Evolutionary conservation across 768 basidiomycete genomes (phyloP).

Genomic region (Xerocomellus intermedius): DNA sequence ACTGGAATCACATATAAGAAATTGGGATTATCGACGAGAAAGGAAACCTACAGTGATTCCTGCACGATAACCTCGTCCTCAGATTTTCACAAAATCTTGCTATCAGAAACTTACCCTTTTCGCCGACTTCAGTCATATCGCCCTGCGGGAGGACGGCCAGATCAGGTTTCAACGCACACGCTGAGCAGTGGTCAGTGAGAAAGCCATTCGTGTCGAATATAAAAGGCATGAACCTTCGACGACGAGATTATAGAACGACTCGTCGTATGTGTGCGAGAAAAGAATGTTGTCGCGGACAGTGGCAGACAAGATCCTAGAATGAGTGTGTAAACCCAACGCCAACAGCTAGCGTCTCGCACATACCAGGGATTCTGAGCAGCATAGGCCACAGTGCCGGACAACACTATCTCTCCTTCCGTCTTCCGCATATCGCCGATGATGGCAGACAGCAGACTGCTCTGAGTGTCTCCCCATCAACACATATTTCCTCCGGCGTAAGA

Average conservation of each 20-base stretch:
- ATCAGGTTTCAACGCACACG: constrained; percentile 85
- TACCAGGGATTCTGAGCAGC: constrained; percentile 88
- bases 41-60: constrained; percentile 53
- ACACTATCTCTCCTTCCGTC: constrained; percentile 64
- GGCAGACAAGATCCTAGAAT: constrained; percentile 73
- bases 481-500: neutral
- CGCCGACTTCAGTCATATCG: constrained; percentile 83
- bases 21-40: constrained; percentile 2
- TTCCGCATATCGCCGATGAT: constrained; percentile 87
- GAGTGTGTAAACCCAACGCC: neutral
- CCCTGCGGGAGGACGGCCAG: constrained; percentile 76
- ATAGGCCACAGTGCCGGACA: constrained; percentile 76
- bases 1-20: constrained; percentile 35
- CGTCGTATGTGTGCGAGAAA: constrained; percentile 88
- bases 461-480: neutral
- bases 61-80: constrained; percentile 13
- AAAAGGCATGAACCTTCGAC: constrained; percentile 56
- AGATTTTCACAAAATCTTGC: neutral
- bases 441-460: constrained; percentile 76
- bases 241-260: constrained; percentile 77
- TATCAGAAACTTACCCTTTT: constrained; percentile 55
- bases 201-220: neutral
- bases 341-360: constrained; percentile 8
- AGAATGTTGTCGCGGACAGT: constrained; percentile 88
- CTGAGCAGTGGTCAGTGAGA: constrained; percentile 31